Base-by-base conservation (phyloP, 1,284 basidiomycete genomes). In the Xanthoconium separans region DNA sequence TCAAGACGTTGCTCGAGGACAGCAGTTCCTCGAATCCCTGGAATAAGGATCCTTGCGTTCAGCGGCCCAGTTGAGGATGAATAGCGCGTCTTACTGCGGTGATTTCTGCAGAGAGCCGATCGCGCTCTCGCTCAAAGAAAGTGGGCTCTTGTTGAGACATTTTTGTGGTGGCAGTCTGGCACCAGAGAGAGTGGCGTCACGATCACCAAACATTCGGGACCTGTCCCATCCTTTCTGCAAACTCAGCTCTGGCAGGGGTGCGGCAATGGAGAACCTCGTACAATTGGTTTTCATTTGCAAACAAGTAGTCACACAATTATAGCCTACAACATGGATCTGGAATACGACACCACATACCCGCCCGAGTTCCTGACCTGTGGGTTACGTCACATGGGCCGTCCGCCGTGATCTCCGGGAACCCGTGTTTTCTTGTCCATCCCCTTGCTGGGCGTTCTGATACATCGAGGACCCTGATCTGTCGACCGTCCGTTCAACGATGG, bases 11-110 rank as follows among this genome's bases (percentile, higher is more conserved):
- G 54, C 85, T 87, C n/a, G 89, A 84, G 2, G 88, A 88, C 16
- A 97, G 75, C 6, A 96, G 72, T 56, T 92, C 88, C 65, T 96
- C 95, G 64, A 97, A 93, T n/a, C 87, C 88, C 95, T 97, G 56
- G 45, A 24, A 24, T 30, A 3, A 15, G 50, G 7, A n/a, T n/a
- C 2, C 36, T 15, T 18, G n/a, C n/a, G 7, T 39, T 18, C 16
- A 10, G 9, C n/a, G 24, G 6, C 24, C 36, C 12, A 16, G 36
- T 9, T 12, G 44, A 36, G 16, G 51, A 47, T 46, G n/a, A 24
- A 24, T 15, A 2, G 13, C 4, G 40, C 11, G 33, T 69, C 82
- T 66, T 64, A 91, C 90, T 41, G 81, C 74, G 31, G 84, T 83
- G 56, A 93, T 91, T 55, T 92, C 89, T 45, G 77, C 74, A 6